A percentile compares a stretch with the other conserved stretches of the same genome.
phyloP scores from a whole-genome alignment of 768 basidiomycete genomes.

The Lyophyllum atratum region DNA sequence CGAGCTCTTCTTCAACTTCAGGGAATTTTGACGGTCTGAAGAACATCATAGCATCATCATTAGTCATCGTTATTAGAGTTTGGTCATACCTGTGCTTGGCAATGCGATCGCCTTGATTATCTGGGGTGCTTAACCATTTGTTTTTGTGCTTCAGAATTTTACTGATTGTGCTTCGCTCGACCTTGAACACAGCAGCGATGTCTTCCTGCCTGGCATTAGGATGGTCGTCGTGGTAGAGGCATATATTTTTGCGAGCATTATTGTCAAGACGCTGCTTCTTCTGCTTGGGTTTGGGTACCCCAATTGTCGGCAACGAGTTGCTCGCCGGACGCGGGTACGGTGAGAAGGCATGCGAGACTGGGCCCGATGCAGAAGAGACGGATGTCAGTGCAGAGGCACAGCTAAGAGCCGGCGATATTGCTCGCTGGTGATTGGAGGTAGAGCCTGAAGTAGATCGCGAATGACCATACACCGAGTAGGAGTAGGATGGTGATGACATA shows the following conservation, averaged over 20 bases:
- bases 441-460: constrained; percentile 47
- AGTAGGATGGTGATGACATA: constrained; percentile 47
- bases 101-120: constrained; percentile 56
- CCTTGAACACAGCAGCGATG: constrained; percentile 72
- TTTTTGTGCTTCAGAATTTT: constrained; percentile 86
- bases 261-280: constrained; percentile 77
- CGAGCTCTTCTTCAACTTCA: constrained; percentile 67
- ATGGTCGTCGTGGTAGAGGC: constrained; percentile 61
- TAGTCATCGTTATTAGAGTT: constrained; percentile 9
- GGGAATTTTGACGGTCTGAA: constrained; percentile 80
- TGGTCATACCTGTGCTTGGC: constrained; percentile 67
- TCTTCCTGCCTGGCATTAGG: constrained; percentile 81
- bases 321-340: constrained; percentile 9
- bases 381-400: constrained; percentile 55
- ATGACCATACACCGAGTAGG: constrained; percentile 41
- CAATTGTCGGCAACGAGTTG: constrained; percentile 15
- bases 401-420: constrained; percentile 66
- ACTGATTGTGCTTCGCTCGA: constrained; percentile 92
- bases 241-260: constrained; percentile 75
- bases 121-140: constrained; percentile 75
- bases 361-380: constrained; percentile 37
- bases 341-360: constrained; percentile 19
- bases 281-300: constrained; percentile 36
- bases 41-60: constrained; percentile 12
- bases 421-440: constrained; percentile 42